These are phyloP conservation scores for Chenopodium formosanum DNA, from an alignment of 148 eudicot species.

Conservation along the genomic window DNA sequence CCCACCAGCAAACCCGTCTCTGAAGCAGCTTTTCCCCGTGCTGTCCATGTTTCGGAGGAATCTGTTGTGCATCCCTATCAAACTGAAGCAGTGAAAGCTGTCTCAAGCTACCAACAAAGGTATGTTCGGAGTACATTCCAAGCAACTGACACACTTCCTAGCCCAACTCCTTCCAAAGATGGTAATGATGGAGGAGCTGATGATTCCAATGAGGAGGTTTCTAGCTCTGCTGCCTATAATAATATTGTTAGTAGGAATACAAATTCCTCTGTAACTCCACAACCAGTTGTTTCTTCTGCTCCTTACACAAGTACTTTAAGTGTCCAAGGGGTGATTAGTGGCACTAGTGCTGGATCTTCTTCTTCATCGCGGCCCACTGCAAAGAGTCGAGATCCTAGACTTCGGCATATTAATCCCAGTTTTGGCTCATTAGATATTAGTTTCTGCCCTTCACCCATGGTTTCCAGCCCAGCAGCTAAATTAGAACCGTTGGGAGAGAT, in stretches of 20 bases:
- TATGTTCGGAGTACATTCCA: conserved; percentile 60
- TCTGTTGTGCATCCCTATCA: conserved; percentile 64
- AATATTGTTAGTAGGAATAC: conserved; percentile 24
- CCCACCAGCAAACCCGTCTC: conserved; percentile 66
- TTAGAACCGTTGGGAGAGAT: conserved; percentile 38
- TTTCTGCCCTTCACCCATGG: conserved; percentile 29
- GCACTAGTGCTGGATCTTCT: conserved; percentile 31
- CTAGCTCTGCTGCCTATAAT: conserved; percentile 42
- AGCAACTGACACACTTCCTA: conserved; percentile 69
- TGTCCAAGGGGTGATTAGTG: conserved; percentile 37
- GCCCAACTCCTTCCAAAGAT: conserved; percentile 96
- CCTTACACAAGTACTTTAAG: conserved; percentile 28
- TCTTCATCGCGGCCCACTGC: conserved; percentile 34
- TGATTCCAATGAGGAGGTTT: conserved; percentile 65
- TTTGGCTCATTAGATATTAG: conserved; percentile 35
- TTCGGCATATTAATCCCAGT: conserved; percentile 50
- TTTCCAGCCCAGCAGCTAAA: conserved; percentile 33
- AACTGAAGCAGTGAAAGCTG: conserved; percentile 79
- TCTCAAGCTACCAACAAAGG: conserved; percentile 90
- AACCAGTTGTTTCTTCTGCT: conserved; percentile 34
- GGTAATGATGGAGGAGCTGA: conserved; percentile 48
- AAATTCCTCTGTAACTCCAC: conserved; percentile 28
- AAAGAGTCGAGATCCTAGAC: conserved; percentile 91
- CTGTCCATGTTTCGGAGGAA: conserved; percentile 30
- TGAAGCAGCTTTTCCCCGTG: conserved; percentile 33